Percentiles rank a stretch among this genome's conserved stretches.
phyloP scores from a whole-genome alignment of 176 grass and related monocot species.

The Lolium rigidum region DNA sequence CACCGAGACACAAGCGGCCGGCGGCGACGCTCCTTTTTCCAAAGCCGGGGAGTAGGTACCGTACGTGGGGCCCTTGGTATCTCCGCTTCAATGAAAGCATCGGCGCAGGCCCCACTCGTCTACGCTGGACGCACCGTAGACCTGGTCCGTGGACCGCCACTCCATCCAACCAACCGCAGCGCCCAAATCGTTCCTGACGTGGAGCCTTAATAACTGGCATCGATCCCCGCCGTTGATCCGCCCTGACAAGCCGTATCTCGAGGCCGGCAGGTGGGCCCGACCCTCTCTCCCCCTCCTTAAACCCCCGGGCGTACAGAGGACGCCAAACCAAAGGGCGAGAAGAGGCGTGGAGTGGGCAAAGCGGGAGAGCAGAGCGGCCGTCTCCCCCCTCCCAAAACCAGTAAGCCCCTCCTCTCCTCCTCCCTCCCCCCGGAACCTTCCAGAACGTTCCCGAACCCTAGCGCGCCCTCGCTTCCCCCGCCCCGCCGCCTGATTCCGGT shows the following conservation, averaged over 20 bases:
- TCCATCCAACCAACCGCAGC: neutral
- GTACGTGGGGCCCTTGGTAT: neutral
- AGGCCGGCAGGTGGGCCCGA: constrained; percentile 9
- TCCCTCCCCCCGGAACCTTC: constrained; percentile 28
- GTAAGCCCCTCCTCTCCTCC: constrained; percentile 16
- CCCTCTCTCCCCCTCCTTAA: constrained; percentile 11
- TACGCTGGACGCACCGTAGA: neutral
- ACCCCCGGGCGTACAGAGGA: constrained; percentile 18
- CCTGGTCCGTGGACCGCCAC: neutral
- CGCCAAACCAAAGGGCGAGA: neutral
- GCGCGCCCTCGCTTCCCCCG: neutral
- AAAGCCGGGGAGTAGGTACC: neutral
- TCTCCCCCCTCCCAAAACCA: neutral
- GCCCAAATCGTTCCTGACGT: neutral
- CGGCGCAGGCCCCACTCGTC: neutral
- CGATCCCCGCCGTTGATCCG: neutral
- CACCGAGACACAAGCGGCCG: too few species aligned
- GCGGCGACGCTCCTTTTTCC: neutral
- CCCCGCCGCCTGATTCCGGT: neutral
- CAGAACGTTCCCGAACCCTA: constrained; percentile 3
- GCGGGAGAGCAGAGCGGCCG: constrained; percentile 9
- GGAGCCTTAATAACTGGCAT: neutral
- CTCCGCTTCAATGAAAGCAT: constrained; percentile 5
- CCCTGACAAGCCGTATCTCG: neutral
- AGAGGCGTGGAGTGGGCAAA: neutral